Percentiles rank a stretch among this genome's conserved stretches.
Evolutionary conservation across 2,329 filamentous ascomycete species (phyloP).

Genomic region (Chrysosphaeria jannelii): DNA sequence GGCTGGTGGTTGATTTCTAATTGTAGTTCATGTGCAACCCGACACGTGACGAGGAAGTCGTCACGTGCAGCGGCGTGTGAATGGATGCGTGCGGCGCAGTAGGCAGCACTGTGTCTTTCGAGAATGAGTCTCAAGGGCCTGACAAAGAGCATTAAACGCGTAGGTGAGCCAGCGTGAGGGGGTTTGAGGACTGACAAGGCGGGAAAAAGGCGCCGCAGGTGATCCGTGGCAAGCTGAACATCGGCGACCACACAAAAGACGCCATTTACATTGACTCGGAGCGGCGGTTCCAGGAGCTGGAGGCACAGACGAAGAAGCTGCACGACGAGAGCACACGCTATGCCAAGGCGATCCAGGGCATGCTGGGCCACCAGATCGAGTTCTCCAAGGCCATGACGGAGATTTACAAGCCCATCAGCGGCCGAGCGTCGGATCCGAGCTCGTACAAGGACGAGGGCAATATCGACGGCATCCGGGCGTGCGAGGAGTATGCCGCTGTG

Average conservation of each 20-base stretch:
- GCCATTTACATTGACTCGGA: constrained; percentile 85
- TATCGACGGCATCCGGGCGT: constrained; percentile 73
- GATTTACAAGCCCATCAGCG: constrained; percentile 94
- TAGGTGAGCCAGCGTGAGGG: constrained; percentile 13
- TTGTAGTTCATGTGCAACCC: no score
- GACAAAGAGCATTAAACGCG: constrained; percentile 63
- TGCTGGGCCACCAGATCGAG: constrained; percentile 91
- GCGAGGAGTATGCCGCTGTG: constrained; percentile 82
- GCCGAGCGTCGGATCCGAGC: constrained; percentile 76
- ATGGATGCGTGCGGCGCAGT: no score
- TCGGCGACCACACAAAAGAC: constrained; percentile 88
- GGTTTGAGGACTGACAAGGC: no score
- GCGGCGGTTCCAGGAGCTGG: constrained; percentile 74
- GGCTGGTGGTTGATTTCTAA: no score
- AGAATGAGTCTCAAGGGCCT: constrained; percentile 96
- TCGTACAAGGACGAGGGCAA: constrained; percentile 60
- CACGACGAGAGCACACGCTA: constrained; percentile 96
- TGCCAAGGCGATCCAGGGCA: constrained; percentile 90
- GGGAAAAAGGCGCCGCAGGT: constrained; percentile 58
- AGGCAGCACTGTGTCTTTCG: no score
- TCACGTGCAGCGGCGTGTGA: no score
- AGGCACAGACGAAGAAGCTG: constrained; percentile 83
- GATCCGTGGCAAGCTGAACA: constrained; percentile 75
- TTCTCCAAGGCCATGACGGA: constrained; percentile 91
- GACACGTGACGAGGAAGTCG: no score